Conservation (phyloP, 306 rosid genomes). For the Begonia fuchsioides region DNA sequence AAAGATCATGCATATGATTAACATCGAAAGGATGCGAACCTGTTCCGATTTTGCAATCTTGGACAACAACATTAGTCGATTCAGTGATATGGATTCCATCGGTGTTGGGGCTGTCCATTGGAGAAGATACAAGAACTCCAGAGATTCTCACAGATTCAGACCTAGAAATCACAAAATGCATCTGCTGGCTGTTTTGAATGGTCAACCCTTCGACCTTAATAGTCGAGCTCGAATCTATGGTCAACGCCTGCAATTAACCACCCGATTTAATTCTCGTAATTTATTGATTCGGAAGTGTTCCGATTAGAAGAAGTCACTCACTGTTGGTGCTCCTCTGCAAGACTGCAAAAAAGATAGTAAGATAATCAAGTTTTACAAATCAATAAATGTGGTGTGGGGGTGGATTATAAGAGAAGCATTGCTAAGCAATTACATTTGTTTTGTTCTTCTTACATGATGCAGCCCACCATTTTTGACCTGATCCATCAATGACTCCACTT, state of each 20-base stretch:
- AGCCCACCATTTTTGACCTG: conserved; percentile 99
- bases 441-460: conserved; percentile 94
- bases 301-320: conserved; percentile 12
- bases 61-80: conserved; percentile 74
- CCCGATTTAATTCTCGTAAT: not conserved
- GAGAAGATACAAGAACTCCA: conserved; percentile 62
- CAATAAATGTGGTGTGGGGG: too few species aligned
- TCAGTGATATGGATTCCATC: conserved; percentile 89
- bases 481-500: conserved; percentile 75
- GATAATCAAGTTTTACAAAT: too few species aligned
- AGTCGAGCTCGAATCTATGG: conserved; percentile 64
- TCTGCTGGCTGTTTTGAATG: conserved; percentile 85
- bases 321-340: conserved; percentile 91
- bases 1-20: too few species aligned
- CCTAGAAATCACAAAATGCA: conserved; percentile 58
- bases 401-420: not conserved
- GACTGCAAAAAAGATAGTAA: conserved; percentile 31
- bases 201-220: conserved; percentile 65
- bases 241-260: conserved; percentile 58
- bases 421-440: conserved; percentile 39
- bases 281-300: conserved; percentile 6
- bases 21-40: conserved; percentile 20
- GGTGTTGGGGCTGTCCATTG: conserved; percentile 86
- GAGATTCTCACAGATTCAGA: conserved; percentile 49
- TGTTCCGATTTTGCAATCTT: conserved; percentile 83